These are phyloP conservation scores for Penicillium brevicompactum DNA, from an alignment of 2,329 filamentous ascomycete genomes.

Conservation along the genomic window DNA sequence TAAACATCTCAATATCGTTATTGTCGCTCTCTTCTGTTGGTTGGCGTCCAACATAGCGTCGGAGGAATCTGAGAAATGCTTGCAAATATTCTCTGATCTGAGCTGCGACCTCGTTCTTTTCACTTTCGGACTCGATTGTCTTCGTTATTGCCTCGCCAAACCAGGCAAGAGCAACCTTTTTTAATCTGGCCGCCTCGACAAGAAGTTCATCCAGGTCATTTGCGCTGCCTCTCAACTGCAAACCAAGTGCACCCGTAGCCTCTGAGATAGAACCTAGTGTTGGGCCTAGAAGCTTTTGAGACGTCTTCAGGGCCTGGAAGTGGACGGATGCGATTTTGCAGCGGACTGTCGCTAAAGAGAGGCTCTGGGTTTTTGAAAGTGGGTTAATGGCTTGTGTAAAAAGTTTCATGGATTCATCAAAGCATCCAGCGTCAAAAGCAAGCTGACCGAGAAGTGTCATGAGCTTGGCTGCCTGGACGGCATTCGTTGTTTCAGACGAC, in stretches of 20 bases:
- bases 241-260: conserved; percentile 37
- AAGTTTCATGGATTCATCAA: conserved; percentile 42
- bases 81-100: conserved; percentile 41
- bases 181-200: conserved; percentile 45
- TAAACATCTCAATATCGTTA: conserved; percentile 34
- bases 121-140: conserved; percentile 10
- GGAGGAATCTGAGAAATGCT: conserved; percentile 43
- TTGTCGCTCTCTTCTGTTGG: conserved; percentile 29
- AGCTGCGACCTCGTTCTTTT: conserved; percentile 22
- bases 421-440: conserved; percentile 43
- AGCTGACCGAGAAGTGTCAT: conserved; percentile 41
- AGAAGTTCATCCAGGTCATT: conserved; percentile 48
- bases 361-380: conserved; percentile 33
- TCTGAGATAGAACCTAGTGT: conserved; percentile 33
- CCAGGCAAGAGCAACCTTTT: conserved; percentile 44
- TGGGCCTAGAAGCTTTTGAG: conserved; percentile 21
- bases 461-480: conserved; percentile 34
- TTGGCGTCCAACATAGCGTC: conserved; percentile 43
- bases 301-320: conserved; percentile 34
- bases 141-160: conserved; percentile 35
- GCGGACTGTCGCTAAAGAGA: conserved; percentile 38
- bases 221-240: conserved; percentile 42
- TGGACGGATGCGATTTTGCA: conserved; percentile 44
- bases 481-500: conserved; percentile 23
- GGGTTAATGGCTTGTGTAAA: conserved; percentile 35